Conservation (phyloP, 306 rosid genomes). For the Canavalia ensiformis region DNA sequence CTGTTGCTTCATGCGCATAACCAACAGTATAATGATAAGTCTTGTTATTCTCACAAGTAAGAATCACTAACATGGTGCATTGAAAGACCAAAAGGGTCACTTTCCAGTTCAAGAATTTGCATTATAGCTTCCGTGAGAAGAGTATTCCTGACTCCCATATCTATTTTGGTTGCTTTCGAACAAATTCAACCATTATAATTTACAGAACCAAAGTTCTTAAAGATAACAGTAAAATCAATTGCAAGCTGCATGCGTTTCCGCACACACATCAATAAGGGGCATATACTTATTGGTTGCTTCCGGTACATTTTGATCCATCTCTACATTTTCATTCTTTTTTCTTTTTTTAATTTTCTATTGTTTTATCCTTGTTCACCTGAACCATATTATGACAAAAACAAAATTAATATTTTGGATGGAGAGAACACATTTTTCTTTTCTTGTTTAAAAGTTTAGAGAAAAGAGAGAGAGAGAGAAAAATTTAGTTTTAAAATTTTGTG, state of each 20-base stretch:
- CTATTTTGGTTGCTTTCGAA: slow-evolving; percentile 48
- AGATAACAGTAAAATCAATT: slow-evolving; percentile 53
- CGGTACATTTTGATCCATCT: slow-evolving; percentile 16
- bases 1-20: slow-evolving; percentile 60
- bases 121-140: slow-evolving; percentile 44
- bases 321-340: neutral
- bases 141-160: slow-evolving; percentile 44
- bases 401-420: neutral
- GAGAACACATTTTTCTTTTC: neutral
- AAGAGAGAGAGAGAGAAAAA: neutral
- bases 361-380: neutral
- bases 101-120: slow-evolving; percentile 52
- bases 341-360: neutral
- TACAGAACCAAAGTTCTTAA: slow-evolving; percentile 39
- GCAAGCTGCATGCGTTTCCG: slow-evolving; percentile 56
- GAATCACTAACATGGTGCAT: slow-evolving; percentile 48
- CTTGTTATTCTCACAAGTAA: slow-evolving; percentile 42
- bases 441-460: neutral
- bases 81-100: slow-evolving; percentile 45
- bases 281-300: slow-evolving; percentile 18
- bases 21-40: slow-evolving; percentile 63
- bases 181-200: slow-evolving; percentile 54
- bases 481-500: neutral
- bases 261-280: slow-evolving; percentile 30
- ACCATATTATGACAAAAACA: neutral